A percentile compares a stretch with the other conserved stretches of the same genome.
phyloP scores from a whole-genome alignment of 441 rosid genomes.

The Eutrema salsugineum region DNA sequence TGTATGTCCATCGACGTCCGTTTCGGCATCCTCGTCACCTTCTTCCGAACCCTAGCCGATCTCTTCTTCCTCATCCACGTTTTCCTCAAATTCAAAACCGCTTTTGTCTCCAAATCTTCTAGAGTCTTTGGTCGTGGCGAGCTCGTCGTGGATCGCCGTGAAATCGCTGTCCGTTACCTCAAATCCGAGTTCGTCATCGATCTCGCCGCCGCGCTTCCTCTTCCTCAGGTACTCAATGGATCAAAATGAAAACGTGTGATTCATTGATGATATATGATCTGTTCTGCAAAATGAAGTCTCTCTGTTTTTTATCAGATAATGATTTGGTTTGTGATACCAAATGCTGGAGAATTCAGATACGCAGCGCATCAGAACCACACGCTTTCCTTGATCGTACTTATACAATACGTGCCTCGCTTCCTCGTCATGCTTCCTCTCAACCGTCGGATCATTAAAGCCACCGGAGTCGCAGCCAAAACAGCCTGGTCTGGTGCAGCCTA shows the following conservation, averaged over 20 bases:
- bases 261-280: neutral
- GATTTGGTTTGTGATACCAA: conserved; percentile 77
- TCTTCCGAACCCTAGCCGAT: conserved; percentile 62
- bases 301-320: conserved; percentile 47
- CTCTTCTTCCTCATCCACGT: conserved; percentile 62
- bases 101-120: conserved; percentile 69
- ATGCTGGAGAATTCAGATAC: conserved; percentile 35
- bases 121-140: conserved; percentile 90
- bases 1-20: conserved; percentile 49
- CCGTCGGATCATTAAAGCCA: conserved; percentile 63
- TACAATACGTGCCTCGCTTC: conserved; percentile 78
- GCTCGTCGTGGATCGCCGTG: conserved; percentile 68
- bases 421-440: conserved; percentile 70
- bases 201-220: conserved; percentile 78
- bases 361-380: conserved; percentile 63
- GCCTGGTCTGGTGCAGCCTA: conserved; percentile 97
- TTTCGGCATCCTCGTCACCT: conserved; percentile 56
- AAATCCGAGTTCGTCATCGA: conserved; percentile 66
- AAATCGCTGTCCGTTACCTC: conserved; percentile 64
- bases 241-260: neutral
- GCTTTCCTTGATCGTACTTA: conserved; percentile 64
- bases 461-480: conserved; percentile 82
- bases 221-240: conserved; percentile 62
- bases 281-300: neutral
- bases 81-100: conserved; percentile 67